These are phyloP conservation scores for Tuber calosporum DNA, from an alignment of 495 filamentous ascomycete species.

Conservation along the genomic window DNA sequence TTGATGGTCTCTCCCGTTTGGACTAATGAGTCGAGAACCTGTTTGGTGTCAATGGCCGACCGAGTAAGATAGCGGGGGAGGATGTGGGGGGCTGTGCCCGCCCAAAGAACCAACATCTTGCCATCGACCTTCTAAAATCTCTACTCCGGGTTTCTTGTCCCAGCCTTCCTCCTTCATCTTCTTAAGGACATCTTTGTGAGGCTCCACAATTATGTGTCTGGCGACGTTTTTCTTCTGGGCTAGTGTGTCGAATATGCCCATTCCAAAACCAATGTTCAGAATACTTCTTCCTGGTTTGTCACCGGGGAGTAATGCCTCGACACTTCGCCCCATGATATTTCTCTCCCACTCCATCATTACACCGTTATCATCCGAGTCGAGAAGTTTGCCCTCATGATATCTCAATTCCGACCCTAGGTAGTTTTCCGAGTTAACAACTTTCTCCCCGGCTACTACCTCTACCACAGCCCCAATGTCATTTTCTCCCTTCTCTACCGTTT, in stretches of 20 bases:
- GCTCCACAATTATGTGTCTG: constrained; percentile 81
- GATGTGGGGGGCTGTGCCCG: not conserved
- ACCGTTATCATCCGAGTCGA: constrained; percentile 74
- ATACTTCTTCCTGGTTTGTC: constrained; percentile 55
- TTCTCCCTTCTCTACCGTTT: constrained; percentile 19
- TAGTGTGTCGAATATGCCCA: constrained; percentile 89
- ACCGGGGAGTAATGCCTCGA: constrained; percentile 55
- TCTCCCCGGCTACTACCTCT: constrained; percentile 9
- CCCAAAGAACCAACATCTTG: constrained; percentile 28
- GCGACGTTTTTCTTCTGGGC: constrained; percentile 62
- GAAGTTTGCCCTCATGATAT: constrained; percentile 60
- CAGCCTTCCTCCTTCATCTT: constrained; percentile 60
- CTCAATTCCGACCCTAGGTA: constrained; percentile 74
- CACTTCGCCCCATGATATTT: constrained; percentile 75
- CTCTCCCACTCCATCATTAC: constrained; percentile 99
- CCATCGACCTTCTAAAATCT: constrained; percentile 51
- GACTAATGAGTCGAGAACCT: constrained; percentile 64
- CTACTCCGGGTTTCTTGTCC: constrained; percentile 57
- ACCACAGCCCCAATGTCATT: constrained; percentile 10
- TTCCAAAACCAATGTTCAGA: constrained; percentile 89
- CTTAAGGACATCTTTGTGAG: constrained; percentile 72
- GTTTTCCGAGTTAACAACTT: constrained; percentile 30
- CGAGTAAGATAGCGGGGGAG: not conserved
- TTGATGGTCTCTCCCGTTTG: constrained; percentile 68
- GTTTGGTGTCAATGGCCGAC: constrained; percentile 47